A percentile compares a stretch with the other conserved stretches of the same genome.
Conservation (phyloP, 139 green algal species). For the Tetraselmis striata region DNA sequence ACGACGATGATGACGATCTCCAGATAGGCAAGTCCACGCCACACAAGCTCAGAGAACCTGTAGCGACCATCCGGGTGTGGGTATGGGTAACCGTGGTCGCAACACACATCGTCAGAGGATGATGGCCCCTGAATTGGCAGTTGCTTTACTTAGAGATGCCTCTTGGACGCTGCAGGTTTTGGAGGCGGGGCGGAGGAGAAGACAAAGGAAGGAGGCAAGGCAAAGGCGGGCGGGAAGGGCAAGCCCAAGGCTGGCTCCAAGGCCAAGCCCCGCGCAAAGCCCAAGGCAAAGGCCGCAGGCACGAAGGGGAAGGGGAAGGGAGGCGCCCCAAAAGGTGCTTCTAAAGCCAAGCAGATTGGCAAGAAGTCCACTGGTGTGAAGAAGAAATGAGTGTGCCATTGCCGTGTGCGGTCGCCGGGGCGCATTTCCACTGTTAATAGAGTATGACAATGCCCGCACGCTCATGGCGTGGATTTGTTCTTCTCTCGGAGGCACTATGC, state of each 20-base stretch:
- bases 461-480: no score
- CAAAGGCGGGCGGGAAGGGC: neutral
- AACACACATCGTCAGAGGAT: neutral
- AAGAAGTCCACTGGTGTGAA: neutral
- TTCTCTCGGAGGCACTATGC: no score
- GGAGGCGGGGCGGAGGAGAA: neutral
- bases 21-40: neutral
- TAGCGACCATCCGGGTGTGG: no score
- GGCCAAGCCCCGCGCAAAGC: neutral
- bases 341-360: neutral
- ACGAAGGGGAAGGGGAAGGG: neutral
- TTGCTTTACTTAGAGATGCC: neutral
- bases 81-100: no score
- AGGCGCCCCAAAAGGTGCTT: no score
- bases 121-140: neutral
- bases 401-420: no score
- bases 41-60: no score
- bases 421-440: no score
- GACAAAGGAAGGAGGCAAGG: neutral
- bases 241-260: no score
- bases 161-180: neutral
- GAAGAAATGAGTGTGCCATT: neutral
- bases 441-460: no score
- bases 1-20: neutral
- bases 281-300: neutral